Conservation (phyloP, 1,139 yeast genomes). For the Diutina rugosa region DNA sequence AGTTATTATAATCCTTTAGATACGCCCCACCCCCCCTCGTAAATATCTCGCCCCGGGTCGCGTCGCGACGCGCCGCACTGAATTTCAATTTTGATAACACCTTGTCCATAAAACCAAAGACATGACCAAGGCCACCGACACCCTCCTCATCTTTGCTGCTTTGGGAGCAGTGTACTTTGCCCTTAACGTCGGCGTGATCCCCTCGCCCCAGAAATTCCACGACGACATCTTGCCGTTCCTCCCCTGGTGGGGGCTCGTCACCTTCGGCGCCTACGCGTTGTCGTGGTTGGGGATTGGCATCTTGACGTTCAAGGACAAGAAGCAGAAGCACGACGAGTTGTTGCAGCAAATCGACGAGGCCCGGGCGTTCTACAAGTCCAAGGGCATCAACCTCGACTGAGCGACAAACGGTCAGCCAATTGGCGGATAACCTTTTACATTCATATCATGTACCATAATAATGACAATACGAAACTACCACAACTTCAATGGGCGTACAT, state of each 20-base stretch:
- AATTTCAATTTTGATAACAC: not conserved
- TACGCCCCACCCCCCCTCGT: not conserved
- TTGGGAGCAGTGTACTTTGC: conserved; percentile 42
- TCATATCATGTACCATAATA: no score
- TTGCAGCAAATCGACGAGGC: conserved; percentile 56
- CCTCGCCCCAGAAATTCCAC: conserved; percentile 36
- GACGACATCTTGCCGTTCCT: conserved; percentile 48
- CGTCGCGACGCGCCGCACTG: not conserved
- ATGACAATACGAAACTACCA: no score
- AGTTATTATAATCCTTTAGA: no score
- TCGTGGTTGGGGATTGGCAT: conserved; percentile 64
- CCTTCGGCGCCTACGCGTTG: conserved; percentile 64
- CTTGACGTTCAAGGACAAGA: conserved; percentile 60
- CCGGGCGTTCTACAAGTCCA: conserved; percentile 40
- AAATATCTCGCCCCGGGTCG: not conserved
- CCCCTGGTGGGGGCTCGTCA: conserved; percentile 62
- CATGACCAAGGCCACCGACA: conserved; percentile 65
- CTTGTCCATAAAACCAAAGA: not conserved
- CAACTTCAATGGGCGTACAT: no score
- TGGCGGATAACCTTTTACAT: no score
- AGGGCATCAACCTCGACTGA: conserved; percentile 43
- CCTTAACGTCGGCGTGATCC: conserved; percentile 40
- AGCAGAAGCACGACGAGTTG: conserved; percentile 54
- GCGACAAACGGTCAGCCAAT: not conserved
- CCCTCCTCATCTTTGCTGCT: conserved; percentile 34